Base-by-base conservation (phyloP, 2,329 filamentous ascomycete genomes). In the Hypoxylon sp. region DNA sequence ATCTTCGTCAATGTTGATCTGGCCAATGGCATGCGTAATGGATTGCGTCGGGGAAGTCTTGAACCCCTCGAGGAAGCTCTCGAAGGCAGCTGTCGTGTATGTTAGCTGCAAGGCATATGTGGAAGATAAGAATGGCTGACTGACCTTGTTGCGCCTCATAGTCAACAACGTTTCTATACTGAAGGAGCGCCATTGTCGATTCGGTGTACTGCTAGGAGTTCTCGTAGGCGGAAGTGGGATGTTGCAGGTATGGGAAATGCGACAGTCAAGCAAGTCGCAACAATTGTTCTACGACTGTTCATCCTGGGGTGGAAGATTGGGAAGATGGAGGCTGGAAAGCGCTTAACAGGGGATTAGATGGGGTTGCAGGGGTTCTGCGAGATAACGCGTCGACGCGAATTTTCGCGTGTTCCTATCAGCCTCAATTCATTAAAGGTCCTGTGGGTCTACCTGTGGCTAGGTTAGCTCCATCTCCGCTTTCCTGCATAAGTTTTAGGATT, bases 51-150 rank as follows among this genome's bases (percentile, higher is more conserved):
- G 91, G 74, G 84, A 89, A 57, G 90, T 90, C 82, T 99, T 98
- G 88, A 96, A 99, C 67, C 89, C 88, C 72, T 86, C 83, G 67
- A 99, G 84, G 77, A 99, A 99, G 74, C 91, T 89, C 79, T 97
- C 90, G 78, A 99, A 95, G 52, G 91, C 90, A 71, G 79, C 91
- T 94, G 50, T 26, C 53, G 34, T 48, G 8, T 32, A 60, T 54
- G 70, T 77, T 74, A 80, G 78, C 64, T 50, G 6, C 32, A 39
- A 37, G 11, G 44, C 4, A 34, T 5, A 17, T 49, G 17, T 5
- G 37, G 48, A 59, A 63, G 62, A 68, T 44, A 47, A 37, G 22
- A 32, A 41, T 32, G 8, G 34, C n/a, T 17, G 32, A 51, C 53
- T 34, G 34, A 93, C 92, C 82, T 80, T 95, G 88, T 79, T 99